phyloP scores from a whole-genome alignment of 768 basidiomycete species.

The Scleroderma citrinum region DNA sequence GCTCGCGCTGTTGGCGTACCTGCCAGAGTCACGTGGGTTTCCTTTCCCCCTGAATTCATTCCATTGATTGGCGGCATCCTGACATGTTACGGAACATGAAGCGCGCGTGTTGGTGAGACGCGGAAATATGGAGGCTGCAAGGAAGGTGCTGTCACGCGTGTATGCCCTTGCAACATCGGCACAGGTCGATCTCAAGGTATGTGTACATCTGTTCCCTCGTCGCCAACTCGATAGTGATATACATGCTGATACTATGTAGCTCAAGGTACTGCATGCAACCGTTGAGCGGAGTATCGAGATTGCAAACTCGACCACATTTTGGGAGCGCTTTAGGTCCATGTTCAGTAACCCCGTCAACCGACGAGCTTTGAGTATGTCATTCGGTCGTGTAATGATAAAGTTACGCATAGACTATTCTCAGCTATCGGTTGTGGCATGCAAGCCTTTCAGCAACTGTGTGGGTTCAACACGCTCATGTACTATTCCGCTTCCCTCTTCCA shows the following conservation, averaged over 20 bases:
- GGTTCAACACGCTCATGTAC: conserved; percentile 77
- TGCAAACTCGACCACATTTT: conserved; percentile 54
- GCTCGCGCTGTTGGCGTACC: conserved; percentile 50
- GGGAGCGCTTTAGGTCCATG: conserved; percentile 50
- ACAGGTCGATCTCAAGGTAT: conserved; percentile 62
- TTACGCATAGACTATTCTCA: conserved; percentile 20
- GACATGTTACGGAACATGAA: conserved; percentile 10
- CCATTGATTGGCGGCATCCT: neutral
- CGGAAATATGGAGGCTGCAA: conserved; percentile 46
- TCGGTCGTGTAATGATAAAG: neutral
- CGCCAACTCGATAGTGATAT: neutral
- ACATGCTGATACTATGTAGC: conserved; percentile 24
- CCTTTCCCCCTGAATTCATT: neutral
- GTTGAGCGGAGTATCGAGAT: conserved; percentile 61
- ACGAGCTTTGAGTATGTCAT: conserved; percentile 52
- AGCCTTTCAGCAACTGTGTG: conserved; percentile 78
- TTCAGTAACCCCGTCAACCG: conserved; percentile 53
- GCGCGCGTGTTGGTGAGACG: conserved; percentile 62
- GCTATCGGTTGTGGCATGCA: conserved; percentile 78
- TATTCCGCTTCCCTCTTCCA: conserved; percentile 77
- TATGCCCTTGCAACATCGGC: conserved; percentile 59
- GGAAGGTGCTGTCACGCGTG: conserved; percentile 54
- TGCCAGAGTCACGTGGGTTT: conserved; percentile 76
- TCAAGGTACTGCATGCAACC: conserved; percentile 52
- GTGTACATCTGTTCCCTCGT: neutral